A percentile compares a stretch with the other conserved stretches of the same genome.
Conservation (phyloP, 805 yeast species). For the Scheffersomyces ergatensis region DNA sequence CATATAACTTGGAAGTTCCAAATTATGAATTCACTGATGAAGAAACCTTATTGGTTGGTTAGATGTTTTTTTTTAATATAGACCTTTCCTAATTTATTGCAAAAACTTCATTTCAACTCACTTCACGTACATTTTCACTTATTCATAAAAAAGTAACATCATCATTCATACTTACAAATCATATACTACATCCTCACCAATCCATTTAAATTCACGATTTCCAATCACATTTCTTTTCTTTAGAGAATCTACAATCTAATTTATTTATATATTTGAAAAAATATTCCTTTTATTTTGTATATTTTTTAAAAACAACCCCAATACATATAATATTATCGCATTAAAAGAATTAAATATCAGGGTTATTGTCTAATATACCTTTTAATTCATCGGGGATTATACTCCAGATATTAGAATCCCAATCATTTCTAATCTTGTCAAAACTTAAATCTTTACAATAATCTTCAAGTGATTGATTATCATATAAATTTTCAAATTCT, state of each 20-base stretch:
- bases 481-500: slow-evolving; percentile 6
- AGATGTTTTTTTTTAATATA: no score
- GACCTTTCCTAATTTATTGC: no score
- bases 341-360: slow-evolving; percentile 4
- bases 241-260: no score
- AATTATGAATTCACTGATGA: slow-evolving; percentile 74
- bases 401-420: slow-evolving; percentile 22
- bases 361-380: slow-evolving; percentile 9
- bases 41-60: slow-evolving; percentile 89
- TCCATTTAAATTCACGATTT: no score
- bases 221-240: no score
- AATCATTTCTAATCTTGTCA: slow-evolving; percentile 13
- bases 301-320: neutral
- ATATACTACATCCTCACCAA: no score
- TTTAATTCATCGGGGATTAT: slow-evolving; percentile 31
- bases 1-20: slow-evolving; percentile 96
- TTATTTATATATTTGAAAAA: neutral
- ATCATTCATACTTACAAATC: no score
- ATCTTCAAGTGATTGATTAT: slow-evolving; percentile 6
- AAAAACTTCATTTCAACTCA: no score
- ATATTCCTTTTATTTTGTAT: neutral
- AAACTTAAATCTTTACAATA: slow-evolving; percentile 12
- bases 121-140: no score
- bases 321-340: neutral
- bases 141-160: no score